Base-by-base conservation (phyloP, 179 eudicot species). In the Silene coronaria region DNA sequence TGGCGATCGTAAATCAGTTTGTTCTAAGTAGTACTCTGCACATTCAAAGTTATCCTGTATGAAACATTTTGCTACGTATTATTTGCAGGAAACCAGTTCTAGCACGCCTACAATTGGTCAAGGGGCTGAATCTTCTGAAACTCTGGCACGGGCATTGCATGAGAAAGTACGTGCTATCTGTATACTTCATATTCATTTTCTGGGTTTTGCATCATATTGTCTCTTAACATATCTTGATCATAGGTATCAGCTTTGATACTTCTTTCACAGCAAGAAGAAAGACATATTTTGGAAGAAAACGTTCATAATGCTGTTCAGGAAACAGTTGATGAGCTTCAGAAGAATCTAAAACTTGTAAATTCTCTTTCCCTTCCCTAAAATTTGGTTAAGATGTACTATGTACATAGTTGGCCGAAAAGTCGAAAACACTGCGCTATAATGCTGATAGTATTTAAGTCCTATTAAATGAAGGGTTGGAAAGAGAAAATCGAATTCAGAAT, bases 231-330 rank as follows among this genome's bases (percentile, higher is more conserved):
- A 24, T 48, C 23, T 73, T 51, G 72, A 55, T 59, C 67, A 82
- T 86, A 95, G 99, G 97, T 95, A 68, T 85, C 93, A 48, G 84
- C 96, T 60, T 83, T 95, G 74, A 71, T 95, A 77, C 99, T 95
- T 78, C 74, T 92, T 51, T 91, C 96, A 38, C 99, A 92, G 77
- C 90, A 95, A 84, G 97, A 95, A 77, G 99, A 92, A 83, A 86
- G 97, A 45, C 89, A 95, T 83, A 79, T 86, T 68, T 84, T 86
- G 70, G 99, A 95, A 86, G 87, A 83, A 84, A 87, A 91, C 81
- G 96, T 88, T 55, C 86, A 87, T 76, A 83, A 77, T 65, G 86
- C 91, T 82, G 86, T 90, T 80, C 93, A 86, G 86, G 89, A 86
- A 80, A 90, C 91, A 75, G 57, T 87, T 71, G 90, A 90, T 82